Evolutionary conservation across 352 stramenopile genomes (phyloP).

Genomic region (Phytophthora citricola): DNA sequence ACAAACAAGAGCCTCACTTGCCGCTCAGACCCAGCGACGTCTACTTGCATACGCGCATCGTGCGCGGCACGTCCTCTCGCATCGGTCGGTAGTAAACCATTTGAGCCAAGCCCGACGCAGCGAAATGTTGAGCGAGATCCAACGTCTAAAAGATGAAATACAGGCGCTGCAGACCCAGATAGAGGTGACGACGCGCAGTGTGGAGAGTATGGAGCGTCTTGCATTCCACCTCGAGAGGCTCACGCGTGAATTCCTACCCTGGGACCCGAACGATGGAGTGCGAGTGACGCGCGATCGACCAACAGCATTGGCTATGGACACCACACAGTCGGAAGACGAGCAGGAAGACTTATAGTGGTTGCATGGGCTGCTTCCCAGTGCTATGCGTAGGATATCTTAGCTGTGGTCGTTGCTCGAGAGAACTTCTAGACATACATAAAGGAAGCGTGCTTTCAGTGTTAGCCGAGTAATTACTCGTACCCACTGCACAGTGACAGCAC

Average conservation of each 20-base stretch:
- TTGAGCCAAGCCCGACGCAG: constrained; percentile 35
- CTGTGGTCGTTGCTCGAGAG: neutral
- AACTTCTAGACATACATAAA: no score
- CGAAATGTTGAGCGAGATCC: constrained; percentile 50
- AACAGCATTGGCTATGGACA: neutral
- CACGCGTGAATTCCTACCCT: constrained; percentile 24
- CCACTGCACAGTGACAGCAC: no score
- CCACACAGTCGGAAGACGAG: neutral
- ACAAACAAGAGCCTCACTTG: neutral
- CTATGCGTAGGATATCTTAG: neutral
- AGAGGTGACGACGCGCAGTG: constrained; percentile 41
- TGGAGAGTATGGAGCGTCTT: constrained; percentile 49
- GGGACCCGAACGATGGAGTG: neutral
- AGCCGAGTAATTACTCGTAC: no score
- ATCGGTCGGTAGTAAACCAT: constrained; percentile 16
- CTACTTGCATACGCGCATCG: constrained; percentile 31
- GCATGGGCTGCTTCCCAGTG: neutral
- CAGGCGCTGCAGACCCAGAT: constrained; percentile 41
- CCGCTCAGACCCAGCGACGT: constrained; percentile 23
- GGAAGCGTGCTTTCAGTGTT: no score
- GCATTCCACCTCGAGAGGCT: constrained; percentile 42
- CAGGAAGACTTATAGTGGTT: neutral
- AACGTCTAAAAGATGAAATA: constrained; percentile 38
- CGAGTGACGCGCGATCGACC: neutral
- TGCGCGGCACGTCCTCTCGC: constrained; percentile 31